Evolutionary conservation across 202 grass and related monocot species (phyloP), one percentile per base, ranked within the genome.

Genomic region (Schoenoplectus triqueter): DNA sequence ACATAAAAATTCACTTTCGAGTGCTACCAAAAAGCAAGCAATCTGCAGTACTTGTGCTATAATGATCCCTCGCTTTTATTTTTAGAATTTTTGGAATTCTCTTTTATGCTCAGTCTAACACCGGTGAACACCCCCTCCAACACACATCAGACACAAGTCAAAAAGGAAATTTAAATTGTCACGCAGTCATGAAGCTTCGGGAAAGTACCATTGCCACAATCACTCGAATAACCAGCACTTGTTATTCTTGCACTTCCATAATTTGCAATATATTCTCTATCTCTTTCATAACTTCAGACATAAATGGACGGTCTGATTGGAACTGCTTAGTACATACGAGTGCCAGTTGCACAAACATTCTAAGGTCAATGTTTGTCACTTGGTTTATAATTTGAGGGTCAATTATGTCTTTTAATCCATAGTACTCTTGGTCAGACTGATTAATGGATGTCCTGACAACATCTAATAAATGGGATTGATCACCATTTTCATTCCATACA

Each of bases 231-330:
- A 65, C 7, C 7, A 66, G 18, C 20, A 22, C 1, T 31, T 22
- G 7, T 61, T 17, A 41, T 85, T 69, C 50, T 76, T 60, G 63
- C 6, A 65, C 2, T 31, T 22, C 62, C 62, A 10, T 95, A 87
- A 67, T 87, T 90, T 86, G 93, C 80, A 95, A 84, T 88, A 92
- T 91, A 3, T 81, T 76, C 79, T 95, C 93, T 31, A 95, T 87
- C 69, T 92, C 90, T 89, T 91, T 91, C 14, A 92, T 86, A 11
- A 95, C 87, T 64, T 84, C 83, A 50, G 82, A 80, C 90, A 95
- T 95, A 69, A 42, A 42, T 14, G 89, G 93, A 10, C 90, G 85
- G 46, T 14, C 9, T 81, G 76, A 86, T 31, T 42, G 89, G 87
- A 2, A 88, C 65, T 73, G 89, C 90, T 73, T 87, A 76, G 3